Evolutionary conservation across 78 protist genomes (phyloP), one percentile per base, ranked within the genome.

Genomic region (Creolimax fragrantissima): DNA sequence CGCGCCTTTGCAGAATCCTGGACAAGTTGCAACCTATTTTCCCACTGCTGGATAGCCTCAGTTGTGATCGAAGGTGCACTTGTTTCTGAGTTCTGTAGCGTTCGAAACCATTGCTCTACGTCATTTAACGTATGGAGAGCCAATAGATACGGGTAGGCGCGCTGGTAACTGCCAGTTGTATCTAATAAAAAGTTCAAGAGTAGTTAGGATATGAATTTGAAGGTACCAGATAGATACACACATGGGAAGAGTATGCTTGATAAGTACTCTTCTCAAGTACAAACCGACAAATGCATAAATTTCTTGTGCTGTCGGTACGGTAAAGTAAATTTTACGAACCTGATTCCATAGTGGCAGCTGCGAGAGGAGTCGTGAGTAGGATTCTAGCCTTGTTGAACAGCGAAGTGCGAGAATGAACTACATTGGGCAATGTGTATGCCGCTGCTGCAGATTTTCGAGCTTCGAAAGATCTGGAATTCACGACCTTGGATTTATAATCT

Each of bases 61-160:
- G 11, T 41, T 3, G 85, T 43, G 4, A 5, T 66, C 17, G 3
- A 3, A 3, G 36, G 35, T 4, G 3, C n/a, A 39, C 85, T 2
- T 0, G 44, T 85, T 5, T 35, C n/a, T 5, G 89, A 37, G 43
- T 35, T 39, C 35, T 5, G 89, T 4, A 6, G 36, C 88, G 42
- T 2, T 32, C 35, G n/a, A 90, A 5, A 58, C 3, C 42, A 42
- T n/a, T 35, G 45, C 93, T 97, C 98, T 39, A 97, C 89, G 3
- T 97, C 98, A 17, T 39, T 3, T 32, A 97, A 94, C 67, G 96
- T 92, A 17, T 97, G 97, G 3, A 92, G 89, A 37, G 88, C 90
- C 3, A 93, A 44, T 4, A 97, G 37, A 11, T 45, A 42, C 2
- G 96, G 94, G 41, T 97, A 95, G 24, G 95, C 89, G 32, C 94